Base-by-base conservation (phyloP, 805 yeast species). In the Jamesozyma hellenica region DNA sequence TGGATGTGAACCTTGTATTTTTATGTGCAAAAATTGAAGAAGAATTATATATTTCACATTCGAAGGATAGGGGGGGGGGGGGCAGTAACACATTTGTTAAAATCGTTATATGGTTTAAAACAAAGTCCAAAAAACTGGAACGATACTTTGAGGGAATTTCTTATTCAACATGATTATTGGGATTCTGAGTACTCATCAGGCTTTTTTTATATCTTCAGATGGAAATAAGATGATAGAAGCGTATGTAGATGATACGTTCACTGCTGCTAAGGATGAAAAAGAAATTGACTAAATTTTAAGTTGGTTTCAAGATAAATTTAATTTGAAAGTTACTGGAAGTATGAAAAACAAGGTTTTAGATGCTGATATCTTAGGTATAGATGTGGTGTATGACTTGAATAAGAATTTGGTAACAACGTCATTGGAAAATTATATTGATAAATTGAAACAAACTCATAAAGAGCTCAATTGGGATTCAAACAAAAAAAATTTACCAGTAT, bases 41-140 rank as follows among this genome's bases (percentile, higher is more conserved):
- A n/a, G n/a, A n/a, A n/a, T n/a, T n/a, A n/a, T n/a, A n/a, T n/a
- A n/a, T n/a, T n/a, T n/a, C n/a, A n/a, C n/a, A n/a, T n/a, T n/a
- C n/a, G n/a, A n/a, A n/a, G n/a, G n/a, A n/a, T n/a, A n/a, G n/a
- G n/a, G n/a, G n/a, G n/a, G n/a, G n/a, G n/a, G n/a, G n/a, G n/a
- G n/a, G n/a, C n/a, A n/a, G n/a, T n/a, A n/a, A 33, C 38, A 4
- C 43, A 28, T 10, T 28, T 41, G 12, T 23, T 23, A 13, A 36
- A 34, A 34, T 17, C 43, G 10, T 17, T 42, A n/a, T 39, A 38
- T 38, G 42, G 41, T 4, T 18, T 40, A 12, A 37, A 38, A 38
- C 47, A 41, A 27, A 42, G 42, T 19, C 35, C 43, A n/a, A 36
- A 39, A 15, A 28, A 36, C n/a, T 44, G 44, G 47, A 41, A 41